A percentile compares a stretch with the other conserved stretches of the same genome.
Conservation (phyloP, 2,329 filamentous ascomycete species). For the Talaromyces funiculosus region DNA sequence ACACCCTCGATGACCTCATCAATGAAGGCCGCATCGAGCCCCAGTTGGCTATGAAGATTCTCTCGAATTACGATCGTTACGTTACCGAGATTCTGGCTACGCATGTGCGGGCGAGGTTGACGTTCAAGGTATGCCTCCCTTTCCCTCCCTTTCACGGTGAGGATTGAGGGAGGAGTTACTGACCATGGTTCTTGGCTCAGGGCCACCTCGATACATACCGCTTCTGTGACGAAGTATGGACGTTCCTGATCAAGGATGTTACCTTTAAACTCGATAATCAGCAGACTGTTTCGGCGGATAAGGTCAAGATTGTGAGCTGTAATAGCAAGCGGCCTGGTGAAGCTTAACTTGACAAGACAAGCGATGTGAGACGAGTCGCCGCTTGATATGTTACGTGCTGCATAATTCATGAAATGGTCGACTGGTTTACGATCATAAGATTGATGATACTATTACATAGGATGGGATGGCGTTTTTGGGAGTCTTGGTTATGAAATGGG, state of each 20-base stretch:
- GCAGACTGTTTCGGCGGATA: slow-evolving; percentile 71
- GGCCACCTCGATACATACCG: slow-evolving; percentile 96
- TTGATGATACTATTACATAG: neutral
- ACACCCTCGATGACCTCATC: slow-evolving; percentile 95
- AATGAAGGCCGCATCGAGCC: slow-evolving; percentile 92
- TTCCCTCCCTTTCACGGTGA: neutral
- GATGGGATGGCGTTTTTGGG: slow-evolving; percentile 5
- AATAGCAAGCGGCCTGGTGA: slow-evolving; percentile 77
- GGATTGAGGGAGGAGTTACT: neutral
- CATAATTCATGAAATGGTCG: neutral
- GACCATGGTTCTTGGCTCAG: slow-evolving; percentile 41
- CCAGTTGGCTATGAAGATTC: slow-evolving; percentile 96
- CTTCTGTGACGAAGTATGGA: slow-evolving; percentile 99
- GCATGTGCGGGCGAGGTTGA: slow-evolving; percentile 82
- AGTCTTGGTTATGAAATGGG: neutral
- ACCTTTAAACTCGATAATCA: slow-evolving; percentile 95
- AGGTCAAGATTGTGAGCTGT: slow-evolving; percentile 97
- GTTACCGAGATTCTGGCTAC: slow-evolving; percentile 88
- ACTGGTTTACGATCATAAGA: neutral
- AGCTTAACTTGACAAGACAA: slow-evolving; percentile 20
- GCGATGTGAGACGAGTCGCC: neutral
- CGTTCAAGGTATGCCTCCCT: slow-evolving; percentile 72
- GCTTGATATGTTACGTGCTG: neutral
- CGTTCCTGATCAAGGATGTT: slow-evolving; percentile 96
- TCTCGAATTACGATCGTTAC: slow-evolving; percentile 89